These are phyloP conservation scores for Rutidosis leptorrhynchoides DNA, from an alignment of 129 eudicot genomes.

Conservation along the genomic window DNA sequence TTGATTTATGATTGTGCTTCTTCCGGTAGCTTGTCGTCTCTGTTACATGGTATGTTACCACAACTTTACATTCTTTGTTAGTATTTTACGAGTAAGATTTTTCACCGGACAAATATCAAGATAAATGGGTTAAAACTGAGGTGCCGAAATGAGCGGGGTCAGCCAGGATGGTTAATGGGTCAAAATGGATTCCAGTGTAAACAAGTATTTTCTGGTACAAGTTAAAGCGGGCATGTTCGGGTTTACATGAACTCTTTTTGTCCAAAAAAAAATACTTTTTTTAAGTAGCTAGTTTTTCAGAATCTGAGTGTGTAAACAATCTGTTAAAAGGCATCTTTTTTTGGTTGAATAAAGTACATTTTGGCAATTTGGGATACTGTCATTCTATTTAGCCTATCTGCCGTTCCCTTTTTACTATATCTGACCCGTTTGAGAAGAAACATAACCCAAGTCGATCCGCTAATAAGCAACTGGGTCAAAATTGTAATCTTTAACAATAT, in stretches of 20 bases:
- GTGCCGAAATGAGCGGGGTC: background rate
- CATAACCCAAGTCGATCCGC: background rate
- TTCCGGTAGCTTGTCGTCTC: conserved; percentile 56
- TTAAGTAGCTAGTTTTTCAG: background rate
- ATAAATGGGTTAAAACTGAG: background rate
- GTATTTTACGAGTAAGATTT: no score
- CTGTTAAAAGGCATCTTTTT: no score
- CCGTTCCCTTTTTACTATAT: background rate
- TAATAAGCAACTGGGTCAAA: background rate
- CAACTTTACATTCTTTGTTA: background rate
- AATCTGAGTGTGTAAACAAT: no score
- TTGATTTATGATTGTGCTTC: conserved; percentile 60
- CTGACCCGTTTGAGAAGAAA: no score
- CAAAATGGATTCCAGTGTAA: background rate
- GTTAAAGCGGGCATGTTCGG: background rate
- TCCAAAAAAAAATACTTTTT: no score
- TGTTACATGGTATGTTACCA: conserved; percentile 57
- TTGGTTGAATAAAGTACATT: no score
- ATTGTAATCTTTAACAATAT: background rate
- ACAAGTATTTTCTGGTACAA: background rate
- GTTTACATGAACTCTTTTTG: background rate
- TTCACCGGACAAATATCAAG: background rate
- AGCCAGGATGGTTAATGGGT: background rate
- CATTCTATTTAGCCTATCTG: no score
- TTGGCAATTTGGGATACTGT: background rate